Conservation (phyloP, 1,139 yeast species). For the Geotrichum siamense region DNA sequence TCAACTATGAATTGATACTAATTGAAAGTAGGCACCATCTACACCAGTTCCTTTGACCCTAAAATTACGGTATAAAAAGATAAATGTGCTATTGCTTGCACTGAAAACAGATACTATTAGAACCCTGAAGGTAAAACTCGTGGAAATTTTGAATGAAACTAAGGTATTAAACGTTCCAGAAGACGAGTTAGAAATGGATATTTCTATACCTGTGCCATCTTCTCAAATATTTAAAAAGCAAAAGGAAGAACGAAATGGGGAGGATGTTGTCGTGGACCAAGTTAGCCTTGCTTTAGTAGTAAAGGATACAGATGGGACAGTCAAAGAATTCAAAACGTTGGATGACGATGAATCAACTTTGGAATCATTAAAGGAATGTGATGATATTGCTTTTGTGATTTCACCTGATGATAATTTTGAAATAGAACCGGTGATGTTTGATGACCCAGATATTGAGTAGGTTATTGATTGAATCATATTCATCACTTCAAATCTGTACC, state of each 20-base stretch:
- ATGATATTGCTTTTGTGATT: slow-evolving; percentile 10
- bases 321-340: slow-evolving; percentile 4
- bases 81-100: slow-evolving; percentile 9
- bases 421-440: slow-evolving; percentile 7
- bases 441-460: slow-evolving; percentile 12
- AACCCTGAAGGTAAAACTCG: slow-evolving; percentile 5
- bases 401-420: slow-evolving; percentile 9
- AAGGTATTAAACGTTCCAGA: slow-evolving; percentile 4
- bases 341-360: slow-evolving; percentile 5
- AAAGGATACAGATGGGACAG: slow-evolving; percentile 3
- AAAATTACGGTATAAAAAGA: slow-evolving; percentile 10
- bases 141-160: slow-evolving; percentile 10
- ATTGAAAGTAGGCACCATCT: not conserved
- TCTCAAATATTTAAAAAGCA: not conserved
- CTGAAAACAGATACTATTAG: slow-evolving; percentile 8
- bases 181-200: slow-evolving; percentile 8
- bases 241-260: not conserved
- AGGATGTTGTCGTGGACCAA: not conserved
- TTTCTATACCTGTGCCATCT: slow-evolving; percentile 8
- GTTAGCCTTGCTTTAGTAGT: slow-evolving; percentile 5
- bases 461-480: too few relatives aligned
- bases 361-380: slow-evolving; percentile 10
- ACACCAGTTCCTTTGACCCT: slow-evolving; percentile 8
- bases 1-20: too few relatives aligned
- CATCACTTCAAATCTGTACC: too few relatives aligned